Base-by-base conservation (phyloP, 2,329 filamentous ascomycete species). In the Sporothrix inflata region DNA sequence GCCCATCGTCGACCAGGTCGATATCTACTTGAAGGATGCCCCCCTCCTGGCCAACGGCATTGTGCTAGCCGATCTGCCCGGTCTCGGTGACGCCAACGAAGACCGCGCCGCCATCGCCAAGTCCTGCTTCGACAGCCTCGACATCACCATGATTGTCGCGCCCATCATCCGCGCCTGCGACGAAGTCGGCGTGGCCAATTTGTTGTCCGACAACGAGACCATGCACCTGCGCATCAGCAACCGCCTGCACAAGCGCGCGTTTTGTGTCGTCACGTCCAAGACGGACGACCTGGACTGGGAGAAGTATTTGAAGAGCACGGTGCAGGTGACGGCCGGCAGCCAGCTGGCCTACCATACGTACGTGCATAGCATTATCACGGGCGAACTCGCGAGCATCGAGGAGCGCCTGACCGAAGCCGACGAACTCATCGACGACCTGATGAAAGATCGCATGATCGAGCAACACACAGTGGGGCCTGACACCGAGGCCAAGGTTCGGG, bases 31-130 rank as follows among this genome's bases (percentile, higher is more conserved):
- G 11, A 85, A 83, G 68, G 24, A 47, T 6, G 80, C 84, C 0
- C 76, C 81, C 0, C 82, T 86, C 0, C 77, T 89, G 0, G 81
- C 81, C 0, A 83, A 84, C 3, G 86, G 86, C 0, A 81, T 86
- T 1, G 82, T 84, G 0, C 79, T 88, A 4, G 85, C 88, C 0
- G 86, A 89, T 73, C 79, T 89, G 0, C 87, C 87, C 0, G 87
- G 87, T 8, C 80, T 86, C 0, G 83, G 84, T 0, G 87, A 89
- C 21, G 72, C 73, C 0, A 73, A 75, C 0, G 71, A 73, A 1
- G 79, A 78, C 24, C 78, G 81, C 1, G 76, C 76, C 0, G 63
- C 72, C 0, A 69, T 81, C 0, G 78, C 80, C 0, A 19, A 72
- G 2, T 71, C 72, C 0, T 76, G 73, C 21, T 76, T 76, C 4